Evolutionary conservation across 2,329 filamentous ascomycete genomes (phyloP).

Genomic region (Arthroderma sp.): DNA sequence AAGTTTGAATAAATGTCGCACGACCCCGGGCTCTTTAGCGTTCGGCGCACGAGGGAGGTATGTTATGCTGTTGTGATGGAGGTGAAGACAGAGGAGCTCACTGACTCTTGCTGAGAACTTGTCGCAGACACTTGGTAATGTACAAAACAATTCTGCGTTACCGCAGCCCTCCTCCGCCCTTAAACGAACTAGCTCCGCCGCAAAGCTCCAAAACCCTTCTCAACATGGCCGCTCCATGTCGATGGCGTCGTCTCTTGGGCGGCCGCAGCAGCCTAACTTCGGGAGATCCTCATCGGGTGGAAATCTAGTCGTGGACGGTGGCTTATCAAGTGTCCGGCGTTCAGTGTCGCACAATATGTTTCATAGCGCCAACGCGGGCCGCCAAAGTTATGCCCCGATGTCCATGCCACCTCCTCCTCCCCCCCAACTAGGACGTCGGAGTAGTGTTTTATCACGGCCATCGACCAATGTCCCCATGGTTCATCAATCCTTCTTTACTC

Average conservation of each 20-base stretch:
- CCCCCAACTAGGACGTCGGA: slow-evolving; percentile 49
- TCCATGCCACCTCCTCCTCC: slow-evolving; percentile 38
- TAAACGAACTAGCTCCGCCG: slow-evolving; percentile 77
- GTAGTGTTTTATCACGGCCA: slow-evolving; percentile 70
- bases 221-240: slow-evolving; percentile 74
- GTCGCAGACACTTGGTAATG: slow-evolving; percentile 60
- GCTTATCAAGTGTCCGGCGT: slow-evolving; percentile 68
- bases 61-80: slow-evolving; percentile 17
- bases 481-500: slow-evolving; percentile 91
- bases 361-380: slow-evolving; percentile 42
- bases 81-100: not conserved
- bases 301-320: slow-evolving; percentile 63
- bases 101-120: not conserved
- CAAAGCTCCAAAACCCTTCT: slow-evolving; percentile 48
- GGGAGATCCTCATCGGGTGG: slow-evolving; percentile 63
- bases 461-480: slow-evolving; percentile 54
- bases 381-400: slow-evolving; percentile 59
- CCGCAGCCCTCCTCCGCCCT: slow-evolving; percentile 86
- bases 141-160: slow-evolving; percentile 71
- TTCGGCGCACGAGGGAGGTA: slow-evolving; percentile 84
- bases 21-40: slow-evolving; percentile 77
- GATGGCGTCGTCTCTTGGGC: slow-evolving; percentile 70
- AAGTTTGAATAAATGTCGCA: slow-evolving; percentile 53
- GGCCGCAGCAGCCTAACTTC: slow-evolving; percentile 78
- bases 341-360: slow-evolving; percentile 61